Percentiles rank a stretch among this genome's conserved stretches.
Conservation (phyloP, 768 basidiomycete genomes). For the Candolleomyces aberdarensis region DNA sequence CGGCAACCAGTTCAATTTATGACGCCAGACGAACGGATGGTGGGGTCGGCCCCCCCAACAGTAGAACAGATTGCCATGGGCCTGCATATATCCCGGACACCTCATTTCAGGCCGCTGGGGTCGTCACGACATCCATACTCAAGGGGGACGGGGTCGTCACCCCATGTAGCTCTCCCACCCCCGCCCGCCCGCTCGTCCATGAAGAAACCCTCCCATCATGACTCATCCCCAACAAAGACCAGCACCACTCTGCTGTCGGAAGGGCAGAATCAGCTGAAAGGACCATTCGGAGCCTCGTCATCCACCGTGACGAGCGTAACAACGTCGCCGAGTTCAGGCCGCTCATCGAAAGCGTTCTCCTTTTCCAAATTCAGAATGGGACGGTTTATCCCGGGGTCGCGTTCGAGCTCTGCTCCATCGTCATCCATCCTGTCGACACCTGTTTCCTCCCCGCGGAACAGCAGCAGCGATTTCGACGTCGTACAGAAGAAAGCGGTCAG, state of each 20-base stretch:
- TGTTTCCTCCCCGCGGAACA: slow-evolving; percentile 37
- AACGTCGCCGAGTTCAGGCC: slow-evolving; percentile 23
- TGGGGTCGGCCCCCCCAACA: slow-evolving; percentile 49
- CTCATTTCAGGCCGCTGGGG: slow-evolving; percentile 53
- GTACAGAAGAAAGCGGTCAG: slow-evolving; percentile 58
- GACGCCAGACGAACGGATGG: slow-evolving; percentile 28
- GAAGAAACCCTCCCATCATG: slow-evolving; percentile 52
- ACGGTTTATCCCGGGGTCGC: slow-evolving; percentile 44
- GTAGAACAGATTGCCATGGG: slow-evolving; percentile 82
- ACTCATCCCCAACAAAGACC: neutral
- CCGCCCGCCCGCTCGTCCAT: slow-evolving; percentile 64
- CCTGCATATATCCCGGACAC: slow-evolving; percentile 72
- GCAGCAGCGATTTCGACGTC: slow-evolving; percentile 24
- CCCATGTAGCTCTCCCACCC: slow-evolving; percentile 38
- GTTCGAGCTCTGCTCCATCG: slow-evolving; percentile 36
- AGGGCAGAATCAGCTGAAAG: neutral
- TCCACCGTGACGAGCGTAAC: slow-evolving; percentile 45
- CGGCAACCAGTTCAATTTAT: slow-evolving; percentile 14
- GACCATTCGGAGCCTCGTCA: slow-evolving; percentile 30
- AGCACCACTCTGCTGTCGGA: neutral
- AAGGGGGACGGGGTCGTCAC: slow-evolving; percentile 22
- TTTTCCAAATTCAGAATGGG: slow-evolving; percentile 45
- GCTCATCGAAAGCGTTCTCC: slow-evolving; percentile 15
- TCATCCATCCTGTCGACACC: slow-evolving; percentile 30
- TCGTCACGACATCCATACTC: slow-evolving; percentile 29